Evolutionary conservation across 179 eudicot species (phyloP).

Genomic region (Kewa caespitosa): DNA sequence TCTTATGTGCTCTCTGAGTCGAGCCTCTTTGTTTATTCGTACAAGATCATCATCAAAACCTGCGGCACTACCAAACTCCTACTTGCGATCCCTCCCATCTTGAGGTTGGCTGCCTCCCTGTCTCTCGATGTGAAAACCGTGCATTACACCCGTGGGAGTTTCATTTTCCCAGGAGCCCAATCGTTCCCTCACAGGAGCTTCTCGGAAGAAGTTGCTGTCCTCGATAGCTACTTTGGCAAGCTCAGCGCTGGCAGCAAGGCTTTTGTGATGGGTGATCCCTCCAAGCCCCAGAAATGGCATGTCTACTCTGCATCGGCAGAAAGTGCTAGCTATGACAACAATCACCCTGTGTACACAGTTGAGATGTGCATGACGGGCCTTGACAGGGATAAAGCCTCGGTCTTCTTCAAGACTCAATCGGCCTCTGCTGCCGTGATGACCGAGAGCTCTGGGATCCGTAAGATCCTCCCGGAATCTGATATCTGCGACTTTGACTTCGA

Average conservation of each 20-base stretch:
- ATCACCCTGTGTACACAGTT: conserved; percentile 53
- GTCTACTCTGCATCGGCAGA: conserved; percentile 66
- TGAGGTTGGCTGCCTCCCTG: conserved; percentile 49
- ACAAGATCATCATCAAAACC: conserved; percentile 77
- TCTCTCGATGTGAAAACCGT: conserved; percentile 59
- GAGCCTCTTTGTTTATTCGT: conserved; percentile 70
- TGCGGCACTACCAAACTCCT: conserved; percentile 89
- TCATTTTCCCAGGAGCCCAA: conserved; percentile 74
- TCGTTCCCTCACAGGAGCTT: conserved; percentile 67
- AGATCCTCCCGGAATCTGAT: conserved; percentile 63
- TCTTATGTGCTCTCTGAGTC: conserved; percentile 90
- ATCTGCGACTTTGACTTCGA: conserved; percentile 83
- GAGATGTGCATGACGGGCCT: conserved; percentile 88
- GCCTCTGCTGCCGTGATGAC: conserved; percentile 69
- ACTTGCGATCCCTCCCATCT: conserved; percentile 60
- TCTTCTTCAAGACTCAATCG: conserved; percentile 58
- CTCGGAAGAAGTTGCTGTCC: conserved; percentile 74
- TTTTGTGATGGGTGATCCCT: conserved; percentile 57
- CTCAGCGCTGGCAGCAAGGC: conserved; percentile 61
- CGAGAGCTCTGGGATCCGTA: conserved; percentile 53
- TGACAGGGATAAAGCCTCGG: conserved; percentile 59
- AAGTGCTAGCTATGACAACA: conserved; percentile 18
- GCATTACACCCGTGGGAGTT: conserved; percentile 77
- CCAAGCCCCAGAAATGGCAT: conserved; percentile 65
- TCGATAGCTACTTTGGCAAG: conserved; percentile 62